Conservation (phyloP, 345 rosid species). For the Eucalyptus polyanthemos region DNA sequence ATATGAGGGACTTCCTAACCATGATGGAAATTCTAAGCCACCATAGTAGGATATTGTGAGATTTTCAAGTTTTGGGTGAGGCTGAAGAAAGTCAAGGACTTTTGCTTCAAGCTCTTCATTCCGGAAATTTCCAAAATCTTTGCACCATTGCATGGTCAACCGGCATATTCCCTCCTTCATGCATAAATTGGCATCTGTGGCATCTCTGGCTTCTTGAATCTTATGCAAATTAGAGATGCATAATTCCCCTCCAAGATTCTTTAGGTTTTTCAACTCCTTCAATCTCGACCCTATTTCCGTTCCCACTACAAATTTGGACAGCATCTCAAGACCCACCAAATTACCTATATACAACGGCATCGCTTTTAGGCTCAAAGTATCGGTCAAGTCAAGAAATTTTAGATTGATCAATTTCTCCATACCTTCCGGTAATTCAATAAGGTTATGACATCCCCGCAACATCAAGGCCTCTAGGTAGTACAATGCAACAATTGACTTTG, state of each 20-base stretch:
- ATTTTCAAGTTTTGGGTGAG: too few species aligned
- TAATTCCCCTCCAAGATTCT: background rate
- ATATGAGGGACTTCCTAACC: too few species aligned
- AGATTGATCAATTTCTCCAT: accelerated
- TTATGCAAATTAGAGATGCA: background rate
- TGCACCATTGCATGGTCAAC: too few species aligned
- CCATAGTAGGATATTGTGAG: too few species aligned
- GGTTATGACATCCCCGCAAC: accelerated
- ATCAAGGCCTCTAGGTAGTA: background rate
- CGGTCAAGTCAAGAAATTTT: background rate
- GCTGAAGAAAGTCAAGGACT: too few species aligned
- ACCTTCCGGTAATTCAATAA: accelerated
- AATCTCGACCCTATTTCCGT: accelerated
- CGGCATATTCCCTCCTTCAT: too few species aligned
- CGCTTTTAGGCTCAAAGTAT: accelerated
- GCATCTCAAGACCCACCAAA: background rate
- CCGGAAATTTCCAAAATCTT: too few species aligned
- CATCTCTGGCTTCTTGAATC: too few species aligned
- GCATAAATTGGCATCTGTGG: too few species aligned
- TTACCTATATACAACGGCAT: accelerated
- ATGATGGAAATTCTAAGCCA: too few species aligned
- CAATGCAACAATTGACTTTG: background rate
- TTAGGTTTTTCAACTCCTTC: background rate
- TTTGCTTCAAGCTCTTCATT: too few species aligned
- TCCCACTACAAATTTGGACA: background rate